phyloP scores from a whole-genome alignment of 805 yeast genomes.

The Priceomyces melissophilus region DNA sequence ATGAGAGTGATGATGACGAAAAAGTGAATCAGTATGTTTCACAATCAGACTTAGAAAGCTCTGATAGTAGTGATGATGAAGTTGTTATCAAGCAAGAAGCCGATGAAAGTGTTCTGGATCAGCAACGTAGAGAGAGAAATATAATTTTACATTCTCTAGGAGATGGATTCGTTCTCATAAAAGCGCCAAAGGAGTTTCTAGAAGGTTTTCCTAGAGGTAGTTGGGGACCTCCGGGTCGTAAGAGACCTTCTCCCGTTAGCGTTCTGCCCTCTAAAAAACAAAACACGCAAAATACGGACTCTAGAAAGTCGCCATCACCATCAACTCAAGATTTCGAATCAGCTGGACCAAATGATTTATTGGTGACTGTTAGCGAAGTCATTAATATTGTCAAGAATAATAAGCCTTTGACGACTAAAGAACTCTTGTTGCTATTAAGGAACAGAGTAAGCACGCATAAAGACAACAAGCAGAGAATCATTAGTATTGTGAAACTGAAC shows the following conservation, averaged over 20 bases:
- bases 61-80: constrained; percentile 50
- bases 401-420: constrained; percentile 55
- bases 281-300: constrained; percentile 29
- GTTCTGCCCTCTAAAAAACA: constrained; percentile 37
- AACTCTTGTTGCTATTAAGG: constrained; percentile 57
- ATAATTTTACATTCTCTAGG: constrained; percentile 26
- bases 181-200: constrained; percentile 59
- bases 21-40: constrained; percentile 70
- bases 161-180: constrained; percentile 52
- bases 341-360: constrained; percentile 35
- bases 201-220: constrained; percentile 71
- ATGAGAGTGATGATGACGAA: constrained; percentile 73
- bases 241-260: constrained; percentile 23
- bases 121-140: constrained; percentile 9
- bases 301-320: constrained; percentile 10
- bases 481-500: constrained; percentile 52
- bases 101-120: constrained; percentile 17
- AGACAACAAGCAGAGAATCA: constrained; percentile 60
- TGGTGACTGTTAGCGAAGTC: constrained; percentile 73
- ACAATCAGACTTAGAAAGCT: constrained; percentile 55
- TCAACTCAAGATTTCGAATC: constrained; percentile 27
- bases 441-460: constrained; percentile 61
- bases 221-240: constrained; percentile 70
- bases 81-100: constrained; percentile 31
- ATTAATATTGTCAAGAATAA: constrained; percentile 55